Base-by-base conservation (phyloP, 257 asterid genomes). In the Thymus mandschuricus region DNA sequence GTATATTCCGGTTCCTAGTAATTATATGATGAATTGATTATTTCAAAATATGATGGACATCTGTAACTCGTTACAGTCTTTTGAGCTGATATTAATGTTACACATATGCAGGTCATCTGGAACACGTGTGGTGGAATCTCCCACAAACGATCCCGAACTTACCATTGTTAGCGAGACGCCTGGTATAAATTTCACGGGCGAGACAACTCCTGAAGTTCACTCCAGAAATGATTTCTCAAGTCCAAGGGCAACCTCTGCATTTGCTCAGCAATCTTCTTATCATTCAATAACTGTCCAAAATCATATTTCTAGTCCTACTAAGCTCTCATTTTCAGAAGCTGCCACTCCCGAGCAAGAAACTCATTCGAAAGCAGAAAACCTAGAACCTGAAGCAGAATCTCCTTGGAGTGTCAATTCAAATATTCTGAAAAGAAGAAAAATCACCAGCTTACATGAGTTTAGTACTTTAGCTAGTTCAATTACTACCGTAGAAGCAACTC, bases 121-220 rank as follows among this genome's bases (percentile, higher is more conserved):
- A 52, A 76, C 82, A 70, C 76, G 80, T 40, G 54, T 58, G 63
- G 82, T 60, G 64, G 70, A 75, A 49, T 48, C 68, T 10, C 77
- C 78, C 31, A 66, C 81, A 28, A 78, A 70, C 73, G 92, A 89
- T 78, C 69, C 81, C 21, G 88, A 86, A 55, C 80, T 88, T 69
- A 81, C 87, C 35, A 40, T 85, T 66, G 90, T 89, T 61, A 81
- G 78, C 72, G 97, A 89, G 83, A 89, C 97, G 6, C 97, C 95
- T 3, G 76, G 61, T 60, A 12, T 72, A 49, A 35, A 75, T 75
- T 76, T 72, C 63, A 70, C 69, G 62, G 62, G 74, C 50, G 52
- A 59, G 44, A 60, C 80, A 60, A 81, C 83, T 67, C 79, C 82
- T 50, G 80, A 81, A 62, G 70, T 70, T 8, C 66, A 71, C 75